Base-by-base conservation (phyloP, 208 protist genomes). In the Hexamita inflata region DNA sequence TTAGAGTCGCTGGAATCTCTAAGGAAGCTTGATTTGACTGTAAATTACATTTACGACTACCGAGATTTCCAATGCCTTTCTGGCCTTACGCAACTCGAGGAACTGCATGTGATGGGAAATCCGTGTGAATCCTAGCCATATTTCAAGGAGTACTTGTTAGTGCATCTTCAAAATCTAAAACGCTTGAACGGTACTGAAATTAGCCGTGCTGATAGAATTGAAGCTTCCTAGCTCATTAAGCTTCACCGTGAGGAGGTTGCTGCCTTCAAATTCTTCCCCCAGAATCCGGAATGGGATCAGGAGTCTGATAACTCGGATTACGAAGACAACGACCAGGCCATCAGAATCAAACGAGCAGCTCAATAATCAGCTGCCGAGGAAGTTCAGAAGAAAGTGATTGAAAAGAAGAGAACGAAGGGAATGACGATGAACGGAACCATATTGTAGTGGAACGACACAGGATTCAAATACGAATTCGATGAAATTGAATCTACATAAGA, bases 1-100 rank as follows among this genome's bases (percentile, higher is more conserved):
- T 82, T 97, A 0, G 87, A 92, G 45, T 83, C 86, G 7, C 94
- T 90, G 76, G 93, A 97, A 82, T 77, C 82, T 19, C 86, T 97
- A 26, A 86, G 88, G 74, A 92, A 93, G 76, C 86, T 97, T 1
- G 93, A 97, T 74, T 82, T 97, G 38, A 97, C 93, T n/a, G 75
- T 89, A 35, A 97, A 97, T 83, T 95, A 94, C 75, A 85, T 96
- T 30, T 85, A 73, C 0, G 90, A 94, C 42, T 70, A 70, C n/a
- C 38, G n/a, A 57, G 64, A 70, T 45, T 70, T 70, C 7, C 11
- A 2, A n/a, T 32, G 9, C 9, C 9, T 70, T 11, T 2, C 2
- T 11, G 11, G n/a, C 15, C 64, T 70, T 45, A 32, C 9, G n/a
- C 32, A 38, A 11, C 64, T 70, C 7, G 15, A n/a, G 9, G 64